phyloP scores from a whole-genome alignment of 768 basidiomycete genomes.

The Dentipellis sp. region DNA sequence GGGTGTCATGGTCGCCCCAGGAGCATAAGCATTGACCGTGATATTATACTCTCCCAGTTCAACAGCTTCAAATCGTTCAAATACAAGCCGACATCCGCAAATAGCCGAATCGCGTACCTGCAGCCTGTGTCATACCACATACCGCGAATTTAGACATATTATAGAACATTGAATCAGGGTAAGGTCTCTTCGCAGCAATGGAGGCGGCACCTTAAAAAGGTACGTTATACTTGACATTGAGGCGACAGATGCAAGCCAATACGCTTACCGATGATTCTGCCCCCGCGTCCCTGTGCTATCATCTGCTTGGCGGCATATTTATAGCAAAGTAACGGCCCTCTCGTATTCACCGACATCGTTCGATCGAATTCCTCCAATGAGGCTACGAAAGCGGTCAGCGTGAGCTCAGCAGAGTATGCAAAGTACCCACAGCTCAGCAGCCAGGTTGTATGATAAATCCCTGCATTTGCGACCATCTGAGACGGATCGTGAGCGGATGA shows the following conservation, averaged over 20 bases:
- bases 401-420: neutral
- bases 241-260: too few species aligned
- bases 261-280: slow-evolving; percentile 15
- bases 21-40: slow-evolving; percentile 17
- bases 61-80: slow-evolving; percentile 4
- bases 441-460: too few species aligned
- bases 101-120: slow-evolving; percentile 7
- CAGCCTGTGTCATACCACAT: slow-evolving; percentile 20
- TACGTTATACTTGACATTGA: too few species aligned
- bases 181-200: slow-evolving; percentile 1
- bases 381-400: slow-evolving; percentile 2
- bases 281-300: slow-evolving; percentile 18
- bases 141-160: slow-evolving; percentile 23
- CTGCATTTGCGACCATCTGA: too few species aligned
- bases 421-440: too few species aligned
- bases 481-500: too few species aligned
- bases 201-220: slow-evolving; percentile 7
- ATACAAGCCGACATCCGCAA: neutral
- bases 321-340: slow-evolving; percentile 15
- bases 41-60: slow-evolving; percentile 14
- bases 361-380: slow-evolving; percentile 15
- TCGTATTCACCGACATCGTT: slow-evolving; percentile 13
- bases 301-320: slow-evolving; percentile 17
- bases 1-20: slow-evolving; percentile 12
- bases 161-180: slow-evolving; percentile 16